Evolutionary conservation across 2,329 filamentous ascomycete species (phyloP).

Genomic region (Epichloe amarillans): DNA sequence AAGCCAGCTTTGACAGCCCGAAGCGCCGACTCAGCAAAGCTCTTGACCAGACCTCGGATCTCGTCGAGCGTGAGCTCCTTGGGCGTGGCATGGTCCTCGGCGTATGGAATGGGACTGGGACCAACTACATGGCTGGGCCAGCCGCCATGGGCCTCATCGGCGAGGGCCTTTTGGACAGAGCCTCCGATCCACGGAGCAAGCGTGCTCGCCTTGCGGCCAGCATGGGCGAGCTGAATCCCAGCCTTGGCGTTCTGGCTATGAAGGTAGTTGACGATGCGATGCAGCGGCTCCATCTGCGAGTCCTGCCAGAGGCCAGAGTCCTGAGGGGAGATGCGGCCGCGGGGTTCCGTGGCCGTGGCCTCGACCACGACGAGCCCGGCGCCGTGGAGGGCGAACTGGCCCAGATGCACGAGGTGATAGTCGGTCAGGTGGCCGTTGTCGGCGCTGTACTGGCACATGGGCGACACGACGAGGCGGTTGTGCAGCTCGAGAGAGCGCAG

Average conservation of each 20-base stretch:
- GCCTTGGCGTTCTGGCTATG: constrained; percentile 67
- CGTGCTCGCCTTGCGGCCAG: constrained; percentile 55
- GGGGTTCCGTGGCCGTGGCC: constrained; percentile 60
- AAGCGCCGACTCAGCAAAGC: constrained; percentile 38
- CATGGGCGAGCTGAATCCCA: constrained; percentile 71
- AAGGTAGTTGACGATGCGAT: constrained; percentile 60
- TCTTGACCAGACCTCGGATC: constrained; percentile 46
- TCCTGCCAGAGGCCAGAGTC: constrained; percentile 76
- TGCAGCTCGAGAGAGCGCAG: background rate
- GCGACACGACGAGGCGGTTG: background rate
- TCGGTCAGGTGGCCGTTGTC: background rate
- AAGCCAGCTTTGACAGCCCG: constrained; percentile 44
- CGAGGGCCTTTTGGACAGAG: constrained; percentile 26
- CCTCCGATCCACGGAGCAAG: constrained; percentile 49
- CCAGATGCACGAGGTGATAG: constrained; percentile 62
- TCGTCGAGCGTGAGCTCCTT: constrained; percentile 49
- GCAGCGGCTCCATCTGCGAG: constrained; percentile 60
- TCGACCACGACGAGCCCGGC: constrained; percentile 64
- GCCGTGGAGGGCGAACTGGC: constrained; percentile 64
- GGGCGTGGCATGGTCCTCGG: constrained; percentile 38
- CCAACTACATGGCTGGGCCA: constrained; percentile 44
- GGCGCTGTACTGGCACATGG: constrained; percentile 2
- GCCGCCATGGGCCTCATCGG: constrained; percentile 36
- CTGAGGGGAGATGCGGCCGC: constrained; percentile 73
- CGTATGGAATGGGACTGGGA: constrained; percentile 42